phyloP scores from a whole-genome alignment of 1,139 yeast species.

The Magnusiomyces sp. region DNA sequence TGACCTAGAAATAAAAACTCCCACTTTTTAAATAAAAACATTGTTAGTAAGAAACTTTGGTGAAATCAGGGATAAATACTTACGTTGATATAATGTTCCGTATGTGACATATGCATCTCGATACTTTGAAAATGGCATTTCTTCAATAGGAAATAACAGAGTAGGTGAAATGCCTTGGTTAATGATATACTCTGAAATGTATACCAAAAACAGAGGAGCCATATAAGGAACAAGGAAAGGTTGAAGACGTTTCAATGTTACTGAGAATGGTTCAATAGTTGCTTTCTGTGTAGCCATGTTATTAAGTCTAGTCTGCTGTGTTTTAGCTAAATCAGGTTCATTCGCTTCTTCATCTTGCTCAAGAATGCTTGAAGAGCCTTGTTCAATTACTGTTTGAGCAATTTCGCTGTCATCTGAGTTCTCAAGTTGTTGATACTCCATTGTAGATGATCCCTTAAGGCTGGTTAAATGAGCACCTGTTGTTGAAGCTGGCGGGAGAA shows the following conservation, averaged over 20 bases:
- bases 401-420: neutral
- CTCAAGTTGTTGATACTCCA: neutral
- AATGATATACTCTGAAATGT: constrained; percentile 76
- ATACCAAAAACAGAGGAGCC: constrained; percentile 77
- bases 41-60: neutral
- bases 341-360: neutral
- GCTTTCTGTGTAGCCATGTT: constrained; percentile 5
- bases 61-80: constrained; percentile 10
- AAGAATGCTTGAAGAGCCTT: neutral
- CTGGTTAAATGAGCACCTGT: neutral
- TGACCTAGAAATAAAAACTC: constrained; percentile 85
- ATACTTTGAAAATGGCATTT: constrained; percentile 59
- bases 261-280: constrained; percentile 9
- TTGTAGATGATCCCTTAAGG: neutral
- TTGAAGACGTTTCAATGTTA: constrained; percentile 37
- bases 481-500: constrained; percentile 29
- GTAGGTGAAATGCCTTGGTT: constrained; percentile 93
- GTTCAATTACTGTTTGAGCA: neutral
- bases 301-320: no score
- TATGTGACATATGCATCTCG: constrained; percentile 89
- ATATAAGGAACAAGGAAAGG: constrained; percentile 61
- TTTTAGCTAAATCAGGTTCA: no score
- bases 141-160: constrained; percentile 60
- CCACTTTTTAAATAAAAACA: constrained; percentile 34
- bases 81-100: constrained; percentile 73